Conservation (phyloP, 495 filamentous ascomycete genomes). For the Talaromyces nanjingensis region DNA sequence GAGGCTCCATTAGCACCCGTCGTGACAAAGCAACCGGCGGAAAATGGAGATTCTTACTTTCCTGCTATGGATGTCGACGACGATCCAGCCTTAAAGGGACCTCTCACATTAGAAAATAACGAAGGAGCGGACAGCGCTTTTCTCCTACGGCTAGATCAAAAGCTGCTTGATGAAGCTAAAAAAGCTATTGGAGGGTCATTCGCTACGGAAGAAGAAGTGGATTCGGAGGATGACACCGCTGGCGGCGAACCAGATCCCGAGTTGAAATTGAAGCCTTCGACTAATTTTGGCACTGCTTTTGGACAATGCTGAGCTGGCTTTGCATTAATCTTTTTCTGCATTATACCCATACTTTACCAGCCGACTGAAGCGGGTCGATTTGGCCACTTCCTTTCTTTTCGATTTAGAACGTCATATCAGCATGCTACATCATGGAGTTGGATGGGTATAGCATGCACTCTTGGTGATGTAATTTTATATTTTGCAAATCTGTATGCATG, state of each 20-base stretch:
- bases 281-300: conserved; percentile 55
- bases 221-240: conserved; percentile 10
- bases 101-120: conserved; percentile 36
- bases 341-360: conserved; percentile 9
- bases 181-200: conserved; percentile 19
- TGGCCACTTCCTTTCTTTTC: neutral
- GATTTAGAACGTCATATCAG: neutral
- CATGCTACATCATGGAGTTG: neutral
- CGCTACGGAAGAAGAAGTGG: conserved; percentile 17
- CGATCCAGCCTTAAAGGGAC: conserved; percentile 39
- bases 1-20: conserved; percentile 29
- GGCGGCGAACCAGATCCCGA: conserved; percentile 42
- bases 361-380: neutral
- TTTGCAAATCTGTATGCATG: neutral
- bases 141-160: conserved; percentile 34
- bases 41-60: conserved; percentile 38
- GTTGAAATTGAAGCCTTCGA: conserved; percentile 50
- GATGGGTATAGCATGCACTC: neutral
- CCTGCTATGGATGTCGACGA: conserved; percentile 26
- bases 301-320: conserved; percentile 15
- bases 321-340: conserved; percentile 13
- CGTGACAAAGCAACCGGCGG: conserved; percentile 28
- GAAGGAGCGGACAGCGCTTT: conserved; percentile 35
- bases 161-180: conserved; percentile 34
- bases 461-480: neutral